Base-by-base conservation (phyloP, 192 early-diverging fungal species). In the Coemansia sp. region DNA sequence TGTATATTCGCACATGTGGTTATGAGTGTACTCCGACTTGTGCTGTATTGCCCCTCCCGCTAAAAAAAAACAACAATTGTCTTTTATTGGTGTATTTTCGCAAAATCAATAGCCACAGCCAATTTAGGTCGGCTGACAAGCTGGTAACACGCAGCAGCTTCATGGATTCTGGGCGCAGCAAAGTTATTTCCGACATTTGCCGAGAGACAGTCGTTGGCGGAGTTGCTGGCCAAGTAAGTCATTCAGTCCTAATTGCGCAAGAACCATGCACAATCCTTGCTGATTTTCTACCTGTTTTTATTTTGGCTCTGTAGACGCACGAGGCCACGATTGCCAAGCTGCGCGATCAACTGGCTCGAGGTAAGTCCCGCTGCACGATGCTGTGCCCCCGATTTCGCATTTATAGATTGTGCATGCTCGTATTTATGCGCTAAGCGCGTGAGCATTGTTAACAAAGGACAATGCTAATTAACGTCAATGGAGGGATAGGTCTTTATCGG, bases 71-170 rank as follows among this genome's bases (percentile, higher is more conserved):
- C 2, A 9, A 24, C 2, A 10, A 11, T 28, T 13, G 35, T 8
- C 16, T 42, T 65, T 9, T 65, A 20, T 18, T 65, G 39, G 46
- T 28, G n/a, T 18, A n/a, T 51, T 28, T 43, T 34, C 7, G 33
- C 20, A 35, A 24, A 69, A 68, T 42, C 23, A 34, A 55, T 39
- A 61, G 59, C 46, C 24, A 56, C 37, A 67, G 48, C 36, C 65
- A 45, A 26, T 31, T 4, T 20, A 66, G 59, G 37, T 28, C 77
- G 16, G 65, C 62, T 16, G 69, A 67, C 45, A 74, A 74, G 53
- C 65, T 74, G 11, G 66, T 79, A 33, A 60, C 72, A 26, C 57
- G 62, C 35, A 74, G 62, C 56, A 66, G 62, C 63, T 46, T 66
- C 36, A 57, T 38, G 10, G 72, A 68, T 42, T 9, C 46, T 7